phyloP scores from a whole-genome alignment of 106 monocot genomes.

The Amphibolis antarctica region DNA sequence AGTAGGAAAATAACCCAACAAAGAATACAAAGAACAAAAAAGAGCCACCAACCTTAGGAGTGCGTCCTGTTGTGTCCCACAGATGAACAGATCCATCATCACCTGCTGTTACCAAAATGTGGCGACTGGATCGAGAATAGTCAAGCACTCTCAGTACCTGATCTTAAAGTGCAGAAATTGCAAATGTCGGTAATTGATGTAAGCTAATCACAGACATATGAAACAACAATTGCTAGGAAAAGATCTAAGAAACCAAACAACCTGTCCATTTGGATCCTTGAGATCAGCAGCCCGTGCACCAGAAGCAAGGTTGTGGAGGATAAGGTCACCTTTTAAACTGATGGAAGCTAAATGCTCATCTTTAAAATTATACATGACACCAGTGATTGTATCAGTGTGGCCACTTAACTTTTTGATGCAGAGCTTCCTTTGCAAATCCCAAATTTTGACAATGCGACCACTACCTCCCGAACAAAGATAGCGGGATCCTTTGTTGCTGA shows the following conservation, averaged over 20 bases:
- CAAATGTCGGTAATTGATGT: neutral
- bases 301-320: conserved; percentile 94
- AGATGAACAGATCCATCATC: conserved; percentile 97
- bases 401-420: conserved; percentile 96
- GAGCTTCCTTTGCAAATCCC: conserved; percentile 91
- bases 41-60: conserved; percentile 54
- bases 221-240: neutral
- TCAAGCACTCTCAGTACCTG: conserved; percentile 94
- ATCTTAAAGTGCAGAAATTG: conserved; percentile 9
- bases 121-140: conserved; percentile 87
- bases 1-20: neutral
- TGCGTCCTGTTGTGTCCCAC: conserved; percentile 78
- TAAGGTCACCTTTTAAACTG: conserved; percentile 85
- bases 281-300: conserved; percentile 77
- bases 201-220: conserved; percentile 6
- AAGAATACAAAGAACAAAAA: neutral
- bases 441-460: conserved; percentile 68
- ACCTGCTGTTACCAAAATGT: conserved; percentile 84
- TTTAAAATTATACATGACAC: conserved; percentile 91
- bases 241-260: conserved; percentile 14
- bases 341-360: conserved; percentile 95
- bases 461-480: conserved; percentile 93
- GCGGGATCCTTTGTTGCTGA: conserved; percentile 88
- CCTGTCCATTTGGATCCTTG: conserved; percentile 92
- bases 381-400: conserved; percentile 74